phyloP scores from a whole-genome alignment of 1,139 yeast species.

The Yamadazyma kanchanaburiensis region DNA sequence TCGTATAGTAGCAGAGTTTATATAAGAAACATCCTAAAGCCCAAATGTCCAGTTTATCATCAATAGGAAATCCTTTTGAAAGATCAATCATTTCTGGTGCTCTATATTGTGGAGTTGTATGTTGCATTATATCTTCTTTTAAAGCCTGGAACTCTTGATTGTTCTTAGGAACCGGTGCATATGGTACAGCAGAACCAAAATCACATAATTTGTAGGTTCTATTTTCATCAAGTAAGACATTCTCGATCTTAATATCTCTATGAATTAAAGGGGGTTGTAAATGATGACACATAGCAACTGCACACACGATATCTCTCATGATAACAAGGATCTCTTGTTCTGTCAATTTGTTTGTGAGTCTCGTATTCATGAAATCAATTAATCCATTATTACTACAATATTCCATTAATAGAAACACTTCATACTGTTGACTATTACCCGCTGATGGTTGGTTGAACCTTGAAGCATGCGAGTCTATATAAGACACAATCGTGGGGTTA shows the following conservation, averaged over 20 bases:
- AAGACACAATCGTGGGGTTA: slow-evolving; percentile 75
- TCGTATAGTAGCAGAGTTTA: slow-evolving; percentile 74
- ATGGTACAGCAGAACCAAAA: slow-evolving; percentile 72
- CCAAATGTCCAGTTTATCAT: slow-evolving; percentile 81
- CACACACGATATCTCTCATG: slow-evolving; percentile 78
- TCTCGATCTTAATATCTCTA: slow-evolving; percentile 80
- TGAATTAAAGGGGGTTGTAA: slow-evolving; percentile 79
- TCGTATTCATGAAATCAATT: slow-evolving; percentile 91
- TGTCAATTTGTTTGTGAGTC: slow-evolving; percentile 74
- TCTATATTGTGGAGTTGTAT: slow-evolving; percentile 81
- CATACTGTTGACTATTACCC: slow-evolving; percentile 50
- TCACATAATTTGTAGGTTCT: slow-evolving; percentile 67
- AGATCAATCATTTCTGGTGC: slow-evolving; percentile 82
- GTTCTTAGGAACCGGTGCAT: slow-evolving; percentile 57
- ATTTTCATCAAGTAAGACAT: slow-evolving; percentile 60
- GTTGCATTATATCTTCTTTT: slow-evolving; percentile 65
- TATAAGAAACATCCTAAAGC: slow-evolving; percentile 77
- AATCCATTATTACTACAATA: slow-evolving; percentile 83
- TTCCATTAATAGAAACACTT: slow-evolving; percentile 91
- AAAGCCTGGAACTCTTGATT: slow-evolving; percentile 58
- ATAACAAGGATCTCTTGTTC: slow-evolving; percentile 82
- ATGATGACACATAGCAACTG: slow-evolving; percentile 86
- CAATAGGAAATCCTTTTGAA: slow-evolving; percentile 62
- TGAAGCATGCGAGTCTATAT: slow-evolving; percentile 95
- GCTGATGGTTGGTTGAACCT: slow-evolving; percentile 24